phyloP scores from a whole-genome alignment of 768 basidiomycete species.

The Dentipellis sp. region DNA sequence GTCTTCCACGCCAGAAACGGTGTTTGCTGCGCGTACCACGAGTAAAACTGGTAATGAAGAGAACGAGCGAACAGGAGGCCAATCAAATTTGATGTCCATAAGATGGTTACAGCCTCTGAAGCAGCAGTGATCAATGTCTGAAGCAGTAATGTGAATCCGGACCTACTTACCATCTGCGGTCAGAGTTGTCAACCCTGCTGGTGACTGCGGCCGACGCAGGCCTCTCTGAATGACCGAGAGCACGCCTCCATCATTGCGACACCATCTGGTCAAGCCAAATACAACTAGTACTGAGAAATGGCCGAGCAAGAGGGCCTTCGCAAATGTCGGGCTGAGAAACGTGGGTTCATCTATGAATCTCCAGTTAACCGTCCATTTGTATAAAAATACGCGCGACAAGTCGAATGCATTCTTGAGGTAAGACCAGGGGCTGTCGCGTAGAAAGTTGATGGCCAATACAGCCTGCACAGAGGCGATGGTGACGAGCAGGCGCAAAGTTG shows the following conservation, averaged over 20 bases:
- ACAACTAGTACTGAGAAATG: constrained; percentile 51
- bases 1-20: constrained; percentile 79
- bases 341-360: constrained; percentile 69
- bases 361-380: constrained; percentile 99
- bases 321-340: constrained; percentile 61
- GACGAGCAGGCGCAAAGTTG: constrained; percentile 41
- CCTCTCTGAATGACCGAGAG: constrained; percentile 44
- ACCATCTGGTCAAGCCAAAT: constrained; percentile 77
- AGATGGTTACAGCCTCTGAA: constrained; percentile 66
- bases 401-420: constrained; percentile 82
- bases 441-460: constrained; percentile 62
- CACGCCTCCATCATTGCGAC: constrained; percentile 60
- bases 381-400: constrained; percentile 80
- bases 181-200: constrained; percentile 37
- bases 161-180: constrained; percentile 54
- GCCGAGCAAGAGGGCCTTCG: constrained; percentile 50
- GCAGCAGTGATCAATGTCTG: too few relatives aligned
- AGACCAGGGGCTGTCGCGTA: constrained; percentile 44
- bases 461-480: constrained; percentile 41
- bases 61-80: constrained; percentile 91
- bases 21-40: constrained; percentile 91
- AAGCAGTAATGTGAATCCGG: background rate
- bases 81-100: constrained; percentile 88
- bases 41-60: constrained; percentile 96
- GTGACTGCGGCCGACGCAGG: constrained; percentile 36